Base-by-base conservation (phyloP, 768 basidiomycete species). In the Auriscalpium vulgare region DNA sequence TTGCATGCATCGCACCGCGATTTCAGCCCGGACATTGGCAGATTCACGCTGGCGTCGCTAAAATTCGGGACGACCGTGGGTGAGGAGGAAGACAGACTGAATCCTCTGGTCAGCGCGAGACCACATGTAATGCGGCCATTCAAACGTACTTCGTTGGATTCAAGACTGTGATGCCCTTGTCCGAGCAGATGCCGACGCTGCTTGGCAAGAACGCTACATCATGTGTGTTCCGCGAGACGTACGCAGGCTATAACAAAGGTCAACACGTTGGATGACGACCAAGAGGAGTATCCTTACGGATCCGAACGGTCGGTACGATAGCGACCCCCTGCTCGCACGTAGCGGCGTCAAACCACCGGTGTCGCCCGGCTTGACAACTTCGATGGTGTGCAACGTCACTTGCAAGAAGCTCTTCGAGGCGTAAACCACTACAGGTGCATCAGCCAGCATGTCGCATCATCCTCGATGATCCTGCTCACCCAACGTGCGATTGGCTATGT, bases 141-240 rank as follows among this genome's bases (percentile, higher is more conserved):
- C 37, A 11, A 13, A 69, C 83, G 50, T 60, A 91, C 91, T 83
- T 82, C 23, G 74, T 79, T 21, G 85, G 87, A 62, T 87, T 82
- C 9, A 81, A 72, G 44, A 90, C 81, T 8, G 83, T 75, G 36
- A 92, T 76, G 10, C 84, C 80, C 34, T 81, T 80, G 37, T 79
- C 78, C 0, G 83, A 82, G 59, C 82, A 82, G 23, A 92, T 75
- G 0, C 82, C 85, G 7, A 90, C 72, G 0, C 78, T 84, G 67
- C 82, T 87, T 5, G 71, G 70, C 37, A 93, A 66, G 13, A 82
- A 72, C 4, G 76, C 79, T 29, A 90, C 71, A 53, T 82, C 78
- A 54, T 78, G 77, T 0, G 82, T 82, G 55, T 91, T 88, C 64
- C 81, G 85, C 0, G 90, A 85, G 48, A 91, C 77, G 60, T 81